Evolutionary conservation across 2,329 filamentous ascomycete species (phyloP).

Genomic region (Fusarium falciforme): DNA sequence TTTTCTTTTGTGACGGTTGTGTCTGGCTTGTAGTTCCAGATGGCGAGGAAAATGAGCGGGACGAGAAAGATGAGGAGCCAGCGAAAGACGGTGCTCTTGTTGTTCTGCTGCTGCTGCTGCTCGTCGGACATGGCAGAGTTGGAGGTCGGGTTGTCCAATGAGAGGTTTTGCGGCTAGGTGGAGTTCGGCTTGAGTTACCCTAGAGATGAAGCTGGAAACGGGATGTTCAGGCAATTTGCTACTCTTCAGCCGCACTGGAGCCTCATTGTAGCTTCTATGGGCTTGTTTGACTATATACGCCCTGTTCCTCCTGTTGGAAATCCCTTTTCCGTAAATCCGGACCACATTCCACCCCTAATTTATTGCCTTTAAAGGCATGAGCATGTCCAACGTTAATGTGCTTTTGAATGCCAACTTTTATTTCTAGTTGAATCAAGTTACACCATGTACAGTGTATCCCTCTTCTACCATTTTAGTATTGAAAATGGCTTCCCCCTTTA

Average conservation of each 20-base stretch:
- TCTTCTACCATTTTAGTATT: neutral
- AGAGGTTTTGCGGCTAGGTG: slow-evolving; percentile 11
- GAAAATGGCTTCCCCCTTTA: neutral
- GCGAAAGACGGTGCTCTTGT: slow-evolving; percentile 12
- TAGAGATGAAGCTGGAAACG: neutral
- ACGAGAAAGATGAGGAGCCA: slow-evolving; percentile 21
- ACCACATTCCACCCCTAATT: too few relatives aligned
- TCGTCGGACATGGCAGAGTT: slow-evolving; percentile 28
- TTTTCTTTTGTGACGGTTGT: neutral
- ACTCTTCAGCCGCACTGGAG: neutral
- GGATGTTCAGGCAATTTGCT: neutral
- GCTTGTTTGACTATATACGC: neutral
- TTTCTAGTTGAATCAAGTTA: neutral
- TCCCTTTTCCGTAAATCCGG: neutral
- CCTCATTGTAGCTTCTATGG: neutral
- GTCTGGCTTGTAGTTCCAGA: neutral
- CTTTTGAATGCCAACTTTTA: neutral
- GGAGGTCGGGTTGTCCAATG: slow-evolving; percentile 23
- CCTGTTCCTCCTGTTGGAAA: accelerated
- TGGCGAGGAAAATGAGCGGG: slow-evolving; percentile 12
- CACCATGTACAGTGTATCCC: too few relatives aligned
- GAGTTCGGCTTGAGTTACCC: slow-evolving; percentile 16
- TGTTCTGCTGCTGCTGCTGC: slow-evolving; percentile 26
- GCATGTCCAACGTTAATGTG: neutral
- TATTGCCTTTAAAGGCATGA: too few relatives aligned